These are phyloP conservation scores for Ceratobasidium sp. DNA, from an alignment of 1,284 basidiomycete species.

Conservation along the genomic window DNA sequence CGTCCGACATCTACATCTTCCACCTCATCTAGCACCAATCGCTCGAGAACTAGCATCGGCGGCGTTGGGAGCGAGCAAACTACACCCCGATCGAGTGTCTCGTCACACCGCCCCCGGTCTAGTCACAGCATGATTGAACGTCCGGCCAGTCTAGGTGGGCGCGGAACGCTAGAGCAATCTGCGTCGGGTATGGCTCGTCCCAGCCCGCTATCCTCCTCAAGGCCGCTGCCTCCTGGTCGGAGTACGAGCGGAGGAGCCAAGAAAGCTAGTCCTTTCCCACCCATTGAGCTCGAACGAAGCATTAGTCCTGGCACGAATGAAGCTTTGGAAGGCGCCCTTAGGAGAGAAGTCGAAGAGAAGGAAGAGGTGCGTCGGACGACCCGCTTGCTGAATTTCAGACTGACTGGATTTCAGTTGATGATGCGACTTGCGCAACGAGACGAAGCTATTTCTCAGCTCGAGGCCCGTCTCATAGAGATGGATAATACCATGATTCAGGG, in stretches of 20 bases:
- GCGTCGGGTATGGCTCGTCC: constrained; percentile 4
- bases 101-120: constrained; percentile 3
- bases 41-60: constrained; percentile 7
- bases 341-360: constrained; percentile 77
- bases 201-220: constrained; percentile 17
- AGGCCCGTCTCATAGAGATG: constrained; percentile 67
- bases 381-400: constrained; percentile 39
- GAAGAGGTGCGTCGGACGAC: constrained; percentile 63
- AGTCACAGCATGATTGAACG: constrained; percentile 12
- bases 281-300: constrained; percentile 19
- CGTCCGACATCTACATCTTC: constrained; percentile 7
- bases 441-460: constrained; percentile 64
- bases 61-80: constrained; percentile 1
- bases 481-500: constrained; percentile 67
- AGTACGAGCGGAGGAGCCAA: constrained; percentile 11
- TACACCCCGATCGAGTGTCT: background rate
- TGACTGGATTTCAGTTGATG: constrained; percentile 59
- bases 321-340: constrained; percentile 64
- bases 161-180: background rate
- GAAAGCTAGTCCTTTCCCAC: background rate
- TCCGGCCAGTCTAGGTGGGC: background rate
- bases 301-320: constrained; percentile 48
- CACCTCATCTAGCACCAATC: background rate
- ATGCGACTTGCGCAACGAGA: constrained; percentile 78
- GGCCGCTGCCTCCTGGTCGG: constrained; percentile 38